These are phyloP conservation scores for Cenchrus fungigraminus DNA, from an alignment of 176 grass and related monocot species.

Conservation along the genomic window DNA sequence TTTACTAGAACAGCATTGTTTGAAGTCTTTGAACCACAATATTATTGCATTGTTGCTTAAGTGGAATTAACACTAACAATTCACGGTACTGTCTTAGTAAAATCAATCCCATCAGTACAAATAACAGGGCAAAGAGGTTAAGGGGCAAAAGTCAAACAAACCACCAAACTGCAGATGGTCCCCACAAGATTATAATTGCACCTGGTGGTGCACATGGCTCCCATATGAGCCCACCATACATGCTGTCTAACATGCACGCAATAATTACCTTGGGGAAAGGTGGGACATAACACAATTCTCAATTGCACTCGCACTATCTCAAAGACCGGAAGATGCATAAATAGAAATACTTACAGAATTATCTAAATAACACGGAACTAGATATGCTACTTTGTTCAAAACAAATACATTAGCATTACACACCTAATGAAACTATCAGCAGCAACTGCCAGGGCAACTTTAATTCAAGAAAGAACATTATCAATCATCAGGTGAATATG, in stretches of 20 bases:
- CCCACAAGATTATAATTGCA: conserved; percentile 48
- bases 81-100: conserved; percentile 4
- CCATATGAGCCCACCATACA: conserved; percentile 43
- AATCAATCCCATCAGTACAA: conserved; percentile 22
- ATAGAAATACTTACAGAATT: not conserved
- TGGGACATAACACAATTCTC: conserved; percentile 25
- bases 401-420: not conserved
- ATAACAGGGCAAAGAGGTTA: not conserved
- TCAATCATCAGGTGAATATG: not conserved
- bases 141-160: conserved; percentile 29
- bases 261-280: conserved; percentile 42
- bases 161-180: conserved; percentile 40
- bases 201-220: conserved; percentile 53
- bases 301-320: not conserved
- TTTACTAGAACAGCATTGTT: conserved; percentile 6
- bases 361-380: not conserved
- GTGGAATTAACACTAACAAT: conserved; percentile 11
- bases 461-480: not conserved
- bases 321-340: not conserved
- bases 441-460: not conserved
- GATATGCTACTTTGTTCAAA: not conserved
- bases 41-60: not conserved
- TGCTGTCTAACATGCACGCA: conserved; percentile 46
- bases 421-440: not conserved
- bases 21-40: not conserved